Evolutionary conservation across 768 basidiomycete species (phyloP).

Genomic region (Russula sp.): DNA sequence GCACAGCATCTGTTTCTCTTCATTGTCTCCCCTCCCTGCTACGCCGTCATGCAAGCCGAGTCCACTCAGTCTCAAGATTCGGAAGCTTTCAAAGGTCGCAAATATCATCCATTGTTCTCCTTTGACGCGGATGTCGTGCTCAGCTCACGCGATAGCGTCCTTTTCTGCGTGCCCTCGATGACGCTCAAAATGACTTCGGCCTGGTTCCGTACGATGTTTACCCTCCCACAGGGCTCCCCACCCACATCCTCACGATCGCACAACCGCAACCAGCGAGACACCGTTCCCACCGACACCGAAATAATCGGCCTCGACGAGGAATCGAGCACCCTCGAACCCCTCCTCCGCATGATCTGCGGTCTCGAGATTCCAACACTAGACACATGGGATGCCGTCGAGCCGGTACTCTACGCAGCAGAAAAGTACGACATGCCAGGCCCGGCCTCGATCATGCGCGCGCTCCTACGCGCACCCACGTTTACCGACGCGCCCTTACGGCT

Average conservation of each 20-base stretch:
- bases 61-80: not conserved
- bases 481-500: slow-evolving; percentile 51
- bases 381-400: slow-evolving; percentile 54
- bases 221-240: slow-evolving; percentile 45
- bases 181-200: slow-evolving; percentile 62
- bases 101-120: slow-evolving; percentile 51
- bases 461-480: slow-evolving; percentile 52
- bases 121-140: slow-evolving; percentile 58
- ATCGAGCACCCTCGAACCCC: slow-evolving; percentile 48
- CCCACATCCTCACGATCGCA: not conserved
- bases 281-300: slow-evolving; percentile 31
- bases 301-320: slow-evolving; percentile 58
- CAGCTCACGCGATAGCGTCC: slow-evolving; percentile 47
- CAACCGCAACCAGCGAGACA: not conserved
- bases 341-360: slow-evolving; percentile 62
- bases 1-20: not conserved
- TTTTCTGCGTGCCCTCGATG: slow-evolving; percentile 58
- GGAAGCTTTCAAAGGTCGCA: not conserved
- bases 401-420: slow-evolving; percentile 59
- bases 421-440: slow-evolving; percentile 72
- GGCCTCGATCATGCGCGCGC: slow-evolving; percentile 54
- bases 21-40: not conserved
- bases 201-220: slow-evolving; percentile 62
- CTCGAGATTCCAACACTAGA: slow-evolving; percentile 49
- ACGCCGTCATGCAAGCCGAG: slow-evolving; percentile 10